These are phyloP conservation scores for Fusarium cicatricum DNA, from an alignment of 2,329 filamentous ascomycete species.

Conservation along the genomic window DNA sequence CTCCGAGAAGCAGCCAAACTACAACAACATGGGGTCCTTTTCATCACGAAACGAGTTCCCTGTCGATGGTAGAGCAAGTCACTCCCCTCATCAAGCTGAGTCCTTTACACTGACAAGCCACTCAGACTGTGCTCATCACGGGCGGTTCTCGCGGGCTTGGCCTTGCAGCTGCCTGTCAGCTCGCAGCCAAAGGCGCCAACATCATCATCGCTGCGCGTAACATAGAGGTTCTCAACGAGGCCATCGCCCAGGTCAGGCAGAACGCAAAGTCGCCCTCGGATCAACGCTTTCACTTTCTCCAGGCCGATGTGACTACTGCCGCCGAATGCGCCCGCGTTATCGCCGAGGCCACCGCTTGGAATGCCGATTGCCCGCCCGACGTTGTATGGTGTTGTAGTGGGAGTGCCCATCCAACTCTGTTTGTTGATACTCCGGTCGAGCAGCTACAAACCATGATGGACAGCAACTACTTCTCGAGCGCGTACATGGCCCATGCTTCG, in stretches of 20 bases:
- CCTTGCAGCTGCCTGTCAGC: conserved; percentile 23
- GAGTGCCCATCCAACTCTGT: conserved; percentile 27
- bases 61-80: conserved; percentile 12
- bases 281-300: conserved; percentile 21
- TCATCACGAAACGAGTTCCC: conserved; percentile 18
- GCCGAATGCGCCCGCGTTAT: conserved; percentile 17
- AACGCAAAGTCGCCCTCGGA: conserved; percentile 5
- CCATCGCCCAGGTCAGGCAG: conserved; percentile 10
- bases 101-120: background rate
- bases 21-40: conserved; percentile 9
- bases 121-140: conserved; percentile 24
- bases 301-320: conserved; percentile 16
- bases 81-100: rapidly evolving
- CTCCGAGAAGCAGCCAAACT: too few species aligned
- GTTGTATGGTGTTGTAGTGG: conserved; percentile 31
- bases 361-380: conserved; percentile 3
- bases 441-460: conserved; percentile 34
- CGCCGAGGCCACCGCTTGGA: conserved; percentile 19
- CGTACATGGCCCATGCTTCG: conserved; percentile 29
- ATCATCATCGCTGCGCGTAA: conserved; percentile 19
- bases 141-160: conserved; percentile 27
- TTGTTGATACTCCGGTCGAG: conserved; percentile 27
- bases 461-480: conserved; percentile 33
- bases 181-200: conserved; percentile 21
- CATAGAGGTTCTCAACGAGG: conserved; percentile 2